These are phyloP conservation scores for Amanita exitialis DNA, from an alignment of 768 basidiomycete species.

Conservation along the genomic window DNA sequence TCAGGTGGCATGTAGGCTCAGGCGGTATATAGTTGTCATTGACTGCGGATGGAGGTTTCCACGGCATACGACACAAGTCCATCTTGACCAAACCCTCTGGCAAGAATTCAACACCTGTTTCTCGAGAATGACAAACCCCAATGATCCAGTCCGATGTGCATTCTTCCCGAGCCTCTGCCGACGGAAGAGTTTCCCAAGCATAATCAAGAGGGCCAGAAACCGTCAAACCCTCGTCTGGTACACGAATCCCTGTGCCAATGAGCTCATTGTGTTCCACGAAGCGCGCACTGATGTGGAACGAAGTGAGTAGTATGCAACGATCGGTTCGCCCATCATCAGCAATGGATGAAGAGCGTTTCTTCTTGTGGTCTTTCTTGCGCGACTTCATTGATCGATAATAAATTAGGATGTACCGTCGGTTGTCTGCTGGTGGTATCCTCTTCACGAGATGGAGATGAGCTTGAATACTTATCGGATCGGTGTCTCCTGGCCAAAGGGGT, in stretches of 20 bases:
- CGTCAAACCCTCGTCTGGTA: slow-evolving; percentile 62
- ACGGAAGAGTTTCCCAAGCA: slow-evolving; percentile 37
- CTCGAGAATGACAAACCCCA: slow-evolving; percentile 51
- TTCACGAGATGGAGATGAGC: slow-evolving; percentile 13
- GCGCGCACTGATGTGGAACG: slow-evolving; percentile 69
- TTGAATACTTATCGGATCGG: slow-evolving; percentile 32
- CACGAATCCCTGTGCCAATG: slow-evolving; percentile 60
- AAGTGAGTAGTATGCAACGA: slow-evolving; percentile 41
- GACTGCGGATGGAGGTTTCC: slow-evolving; percentile 13
- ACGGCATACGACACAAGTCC: slow-evolving; percentile 45
- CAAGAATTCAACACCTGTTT: slow-evolving; percentile 67
- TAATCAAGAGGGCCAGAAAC: slow-evolving; percentile 51
- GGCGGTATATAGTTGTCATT: slow-evolving; percentile 31
- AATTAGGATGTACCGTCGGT: slow-evolving; percentile 66
- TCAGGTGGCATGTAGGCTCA: slow-evolving; percentile 34
- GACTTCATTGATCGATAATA: slow-evolving; percentile 36
- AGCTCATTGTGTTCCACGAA: slow-evolving; percentile 67
- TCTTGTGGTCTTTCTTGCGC: slow-evolving; percentile 4
- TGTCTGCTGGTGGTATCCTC: slow-evolving; percentile 33
- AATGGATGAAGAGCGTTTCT: neutral
- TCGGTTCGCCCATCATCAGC: slow-evolving; percentile 20
- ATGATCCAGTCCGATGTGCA: slow-evolving; percentile 33
- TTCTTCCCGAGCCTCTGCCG: slow-evolving; percentile 23
- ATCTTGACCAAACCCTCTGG: slow-evolving; percentile 71
- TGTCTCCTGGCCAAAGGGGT: slow-evolving; percentile 77